Conservation (phyloP, 495 filamentous ascomycete genomes). For the Daldinia grandis region DNA sequence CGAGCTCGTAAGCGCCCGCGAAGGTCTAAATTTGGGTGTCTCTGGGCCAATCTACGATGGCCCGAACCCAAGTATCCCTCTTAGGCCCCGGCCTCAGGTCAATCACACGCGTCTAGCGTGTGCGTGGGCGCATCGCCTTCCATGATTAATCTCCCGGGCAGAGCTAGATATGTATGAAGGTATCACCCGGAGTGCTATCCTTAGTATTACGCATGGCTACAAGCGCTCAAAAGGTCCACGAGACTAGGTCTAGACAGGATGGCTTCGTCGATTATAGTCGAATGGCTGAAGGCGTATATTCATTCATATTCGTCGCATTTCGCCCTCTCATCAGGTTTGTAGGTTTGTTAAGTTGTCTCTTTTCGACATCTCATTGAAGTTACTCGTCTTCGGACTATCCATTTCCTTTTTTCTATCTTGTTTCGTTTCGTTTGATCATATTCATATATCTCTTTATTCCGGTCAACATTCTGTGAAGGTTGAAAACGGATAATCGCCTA, state of each 20-base stretch:
- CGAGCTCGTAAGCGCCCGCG: constrained; percentile 33
- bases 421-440: constrained; percentile 27
- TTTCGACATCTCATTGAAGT: constrained; percentile 32
- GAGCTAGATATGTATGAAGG: constrained; percentile 26
- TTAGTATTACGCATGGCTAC: constrained; percentile 24
- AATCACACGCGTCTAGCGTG: constrained; percentile 28
- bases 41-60: constrained; percentile 30
- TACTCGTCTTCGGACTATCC: constrained; percentile 11
- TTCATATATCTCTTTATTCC: constrained; percentile 15
- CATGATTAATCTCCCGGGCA: constrained; percentile 11
- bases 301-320: constrained; percentile 35
- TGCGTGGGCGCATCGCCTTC: constrained; percentile 30
- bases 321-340: constrained; percentile 20
- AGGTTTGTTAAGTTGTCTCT: constrained; percentile 23
- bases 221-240: constrained; percentile 28
- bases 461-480: constrained; percentile 33
- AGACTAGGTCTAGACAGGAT: constrained; percentile 30
- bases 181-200: constrained; percentile 39
- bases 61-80: neutral
- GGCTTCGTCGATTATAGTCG: constrained; percentile 23
- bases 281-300: constrained; percentile 14
- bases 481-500: constrained; percentile 14
- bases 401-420: constrained; percentile 20
- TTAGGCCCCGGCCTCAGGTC: constrained; percentile 6
- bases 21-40: constrained; percentile 31